phyloP scores from a whole-genome alignment of 768 basidiomycete species.

The Russula dissimulans region DNA sequence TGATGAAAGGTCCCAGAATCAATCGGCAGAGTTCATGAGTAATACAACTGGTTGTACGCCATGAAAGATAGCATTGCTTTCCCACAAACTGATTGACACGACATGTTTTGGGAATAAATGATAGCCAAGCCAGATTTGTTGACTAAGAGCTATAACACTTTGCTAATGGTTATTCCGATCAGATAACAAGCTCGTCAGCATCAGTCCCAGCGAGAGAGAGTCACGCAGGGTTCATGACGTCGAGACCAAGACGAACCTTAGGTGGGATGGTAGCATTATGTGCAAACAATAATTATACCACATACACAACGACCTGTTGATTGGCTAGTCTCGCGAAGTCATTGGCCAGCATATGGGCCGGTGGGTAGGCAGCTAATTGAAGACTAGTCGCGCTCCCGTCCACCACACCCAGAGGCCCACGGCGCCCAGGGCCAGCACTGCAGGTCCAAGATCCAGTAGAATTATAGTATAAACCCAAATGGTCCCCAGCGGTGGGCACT shows the following conservation, averaged over 20 bases:
- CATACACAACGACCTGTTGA: not conserved
- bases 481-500: conserved; percentile 74
- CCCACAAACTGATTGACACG: too few relatives aligned
- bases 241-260: not conserved
- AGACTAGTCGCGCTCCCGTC: conserved; percentile 37
- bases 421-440: conserved; percentile 43
- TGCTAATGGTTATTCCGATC: not conserved
- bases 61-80: too few relatives aligned
- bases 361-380: conserved; percentile 2
- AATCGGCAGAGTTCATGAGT: too few relatives aligned
- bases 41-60: too few relatives aligned
- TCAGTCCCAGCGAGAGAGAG: too few relatives aligned
- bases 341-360: not conserved
- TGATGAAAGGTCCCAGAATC: too few relatives aligned
- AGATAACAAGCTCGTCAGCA: not conserved
- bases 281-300: not conserved
- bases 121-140: too few relatives aligned
- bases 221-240: too few relatives aligned
- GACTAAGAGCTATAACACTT: too few relatives aligned
- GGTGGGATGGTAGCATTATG: not conserved
- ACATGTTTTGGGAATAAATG: too few relatives aligned
- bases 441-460: conserved; percentile 56
- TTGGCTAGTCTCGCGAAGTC: not conserved
- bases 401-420: conserved; percentile 56
- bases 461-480: conserved; percentile 70